These are phyloP conservation scores for Meyerozyma guilliermondii DNA, from an alignment of 1,139 yeast species.

Conservation along the genomic window DNA sequence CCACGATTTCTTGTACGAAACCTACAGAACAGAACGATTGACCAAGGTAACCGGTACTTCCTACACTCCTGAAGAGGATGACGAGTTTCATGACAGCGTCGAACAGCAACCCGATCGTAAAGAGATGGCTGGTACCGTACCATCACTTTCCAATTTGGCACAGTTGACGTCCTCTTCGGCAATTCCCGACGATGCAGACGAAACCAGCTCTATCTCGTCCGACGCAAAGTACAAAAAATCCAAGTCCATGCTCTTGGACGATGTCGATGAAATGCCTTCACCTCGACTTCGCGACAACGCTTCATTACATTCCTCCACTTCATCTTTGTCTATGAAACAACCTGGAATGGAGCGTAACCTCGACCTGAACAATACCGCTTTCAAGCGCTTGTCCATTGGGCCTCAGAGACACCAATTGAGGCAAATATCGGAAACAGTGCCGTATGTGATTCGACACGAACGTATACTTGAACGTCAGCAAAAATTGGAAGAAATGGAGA, in stretches of 20 bases:
- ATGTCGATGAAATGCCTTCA: conserved; percentile 22
- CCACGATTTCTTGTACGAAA: conserved; percentile 86
- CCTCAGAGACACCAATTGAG: conserved; percentile 67
- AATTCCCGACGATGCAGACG: conserved; percentile 12
- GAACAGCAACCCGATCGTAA: conserved; percentile 13
- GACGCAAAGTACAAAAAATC: conserved; percentile 20
- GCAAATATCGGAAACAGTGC: conserved; percentile 76
- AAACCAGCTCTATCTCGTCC: conserved; percentile 20
- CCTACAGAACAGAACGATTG: conserved; percentile 86
- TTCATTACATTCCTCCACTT: conserved; percentile 28
- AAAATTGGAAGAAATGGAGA: conserved; percentile 72
- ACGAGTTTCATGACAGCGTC: conserved; percentile 30
- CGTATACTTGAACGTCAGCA: conserved; percentile 70
- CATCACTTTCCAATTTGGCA: conserved; percentile 62
- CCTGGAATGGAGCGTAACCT: conserved; percentile 16
- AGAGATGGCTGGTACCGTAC: conserved; percentile 31
- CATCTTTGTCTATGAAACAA: conserved; percentile 22
- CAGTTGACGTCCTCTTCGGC: conserved; percentile 38
- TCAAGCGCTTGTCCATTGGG: conserved; percentile 52
- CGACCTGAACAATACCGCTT: conserved; percentile 41
- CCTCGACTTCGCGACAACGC: conserved; percentile 26
- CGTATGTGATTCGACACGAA: conserved; percentile 74
- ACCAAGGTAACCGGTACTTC: conserved; percentile 37
- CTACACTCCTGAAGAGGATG: conserved; percentile 13
- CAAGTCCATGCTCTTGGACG: conserved; percentile 35